Base-by-base conservation (phyloP, 192 early-diverging fungal genomes). In the Linnemannia schmuckeri region DNA sequence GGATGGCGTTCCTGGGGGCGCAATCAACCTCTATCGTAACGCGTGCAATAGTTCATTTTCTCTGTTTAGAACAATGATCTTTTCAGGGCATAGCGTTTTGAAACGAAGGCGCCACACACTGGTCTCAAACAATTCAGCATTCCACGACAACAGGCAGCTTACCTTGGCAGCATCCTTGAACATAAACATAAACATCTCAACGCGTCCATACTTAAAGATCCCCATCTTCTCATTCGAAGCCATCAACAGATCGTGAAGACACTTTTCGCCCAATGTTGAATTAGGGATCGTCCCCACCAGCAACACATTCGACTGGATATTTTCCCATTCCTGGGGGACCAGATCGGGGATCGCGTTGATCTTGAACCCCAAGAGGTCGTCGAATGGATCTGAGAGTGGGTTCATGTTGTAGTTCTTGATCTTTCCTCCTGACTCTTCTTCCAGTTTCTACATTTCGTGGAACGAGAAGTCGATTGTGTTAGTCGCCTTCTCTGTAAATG, bases 151-250 rank as follows among this genome's bases (percentile, higher is more conserved):
- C 12, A 44, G 15, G 30, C 12, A 38, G 15, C 69, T 63, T 77
- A 87, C 85, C 85, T 87, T 77, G 76, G 70, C 27, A 0, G 85
- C 76, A 30, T 87, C 85, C 72, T 87, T 81, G 66, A 10, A 78
- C 27, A 75, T 74, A 30, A 87, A 87, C 66, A 87, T 78, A 54
- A 63, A 87, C 85, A 87, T 87, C 40, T 81, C 85, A 5, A 87
- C 76, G 17, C 85, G 75, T n/a, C 85, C 85, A 49, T 81, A 54
- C 30, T 33, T 17, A 41, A 87, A 87, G 35, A 81, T 47, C 0
- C 85, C 76, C 85, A 81, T 87, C 12, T 55, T 44, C 22, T 78
- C 76, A 41, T 70, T 78, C 9, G 85, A 87, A 4, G 85, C 70
- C 15, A 15, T 63, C 72, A 87, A 75, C 1, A 87, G 54, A 3